Evolutionary conservation across 1,139 yeast species (phyloP).

Genomic region (Hyphopichia khmerensis): DNA sequence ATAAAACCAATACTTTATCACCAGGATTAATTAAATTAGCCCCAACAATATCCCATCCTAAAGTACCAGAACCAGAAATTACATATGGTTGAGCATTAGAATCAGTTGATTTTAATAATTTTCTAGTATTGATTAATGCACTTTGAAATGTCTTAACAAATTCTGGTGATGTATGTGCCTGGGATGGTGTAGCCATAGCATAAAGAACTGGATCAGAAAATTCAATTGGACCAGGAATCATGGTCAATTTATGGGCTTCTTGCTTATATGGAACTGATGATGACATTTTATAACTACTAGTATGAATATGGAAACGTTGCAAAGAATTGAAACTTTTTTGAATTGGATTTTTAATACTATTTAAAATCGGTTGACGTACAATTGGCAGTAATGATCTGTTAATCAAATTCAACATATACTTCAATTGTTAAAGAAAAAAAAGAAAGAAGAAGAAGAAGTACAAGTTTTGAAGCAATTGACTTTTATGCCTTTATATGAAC

Average conservation of each 20-base stretch:
- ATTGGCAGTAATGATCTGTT: neutral
- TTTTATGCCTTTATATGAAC: no score
- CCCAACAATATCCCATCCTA: slow-evolving; percentile 92
- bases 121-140: slow-evolving; percentile 66
- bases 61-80: slow-evolving; percentile 87
- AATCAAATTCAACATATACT: no score
- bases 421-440: no score
- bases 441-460: no score
- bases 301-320: neutral
- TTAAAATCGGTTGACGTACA: neutral
- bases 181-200: slow-evolving; percentile 84
- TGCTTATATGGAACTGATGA: slow-evolving; percentile 34
- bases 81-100: slow-evolving; percentile 73
- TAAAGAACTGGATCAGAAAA: slow-evolving; percentile 76
- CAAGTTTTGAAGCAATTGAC: no score
- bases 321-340: neutral
- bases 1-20: slow-evolving; percentile 71
- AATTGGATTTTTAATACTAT: neutral
- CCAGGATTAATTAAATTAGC: slow-evolving; percentile 71
- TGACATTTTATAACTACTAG: slow-evolving; percentile 19
- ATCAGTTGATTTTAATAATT: slow-evolving; percentile 69
- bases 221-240: slow-evolving; percentile 95
- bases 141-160: slow-evolving; percentile 73
- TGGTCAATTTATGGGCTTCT: slow-evolving; percentile 54
- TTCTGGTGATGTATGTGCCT: slow-evolving; percentile 90